Percentiles rank a stretch among this genome's conserved stretches.
phyloP scores from a whole-genome alignment of 371 early-diverging fungal species.

The Mucor indicus region DNA sequence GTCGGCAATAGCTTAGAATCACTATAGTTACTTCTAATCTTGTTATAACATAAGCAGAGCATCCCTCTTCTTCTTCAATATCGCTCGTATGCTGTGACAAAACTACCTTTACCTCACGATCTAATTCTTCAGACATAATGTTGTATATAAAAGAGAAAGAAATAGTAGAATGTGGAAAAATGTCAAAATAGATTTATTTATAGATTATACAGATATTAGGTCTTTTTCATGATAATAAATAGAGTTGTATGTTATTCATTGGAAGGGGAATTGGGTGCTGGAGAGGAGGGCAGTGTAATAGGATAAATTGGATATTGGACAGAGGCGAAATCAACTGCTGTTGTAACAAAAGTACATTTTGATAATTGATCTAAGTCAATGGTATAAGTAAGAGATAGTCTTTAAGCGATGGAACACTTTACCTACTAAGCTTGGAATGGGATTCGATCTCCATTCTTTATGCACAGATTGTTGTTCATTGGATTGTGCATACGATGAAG shows the following conservation, averaged over 20 bases:
- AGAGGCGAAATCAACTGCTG: slow-evolving; percentile 23
- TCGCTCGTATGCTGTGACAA: no score
- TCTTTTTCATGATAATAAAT: no score
- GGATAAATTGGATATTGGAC: slow-evolving; percentile 31
- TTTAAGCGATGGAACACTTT: neutral
- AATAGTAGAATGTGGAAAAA: neutral
- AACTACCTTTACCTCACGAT: neutral
- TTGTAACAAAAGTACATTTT: slow-evolving; percentile 25
- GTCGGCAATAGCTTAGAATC: no score
- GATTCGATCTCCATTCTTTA: slow-evolving; percentile 22
- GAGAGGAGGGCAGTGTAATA: no score
- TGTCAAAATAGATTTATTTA: no score
- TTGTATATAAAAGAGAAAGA: slow-evolving; percentile 3
- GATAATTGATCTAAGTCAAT: slow-evolving; percentile 26
- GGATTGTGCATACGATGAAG: slow-evolving; percentile 16
- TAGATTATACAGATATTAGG: no score
- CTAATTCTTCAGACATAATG: neutral
- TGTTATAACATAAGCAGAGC: slow-evolving; percentile 1
- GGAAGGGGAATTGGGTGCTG: neutral
- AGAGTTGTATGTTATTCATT: neutral
- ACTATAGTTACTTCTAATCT: neutral
- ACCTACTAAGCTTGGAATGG: slow-evolving; percentile 30
- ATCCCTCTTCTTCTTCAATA: slow-evolving; percentile 4
- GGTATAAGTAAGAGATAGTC: neutral
- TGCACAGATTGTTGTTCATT: no score